Conservation (phyloP, 768 basidiomycete species). For the Galerina marginata region DNA sequence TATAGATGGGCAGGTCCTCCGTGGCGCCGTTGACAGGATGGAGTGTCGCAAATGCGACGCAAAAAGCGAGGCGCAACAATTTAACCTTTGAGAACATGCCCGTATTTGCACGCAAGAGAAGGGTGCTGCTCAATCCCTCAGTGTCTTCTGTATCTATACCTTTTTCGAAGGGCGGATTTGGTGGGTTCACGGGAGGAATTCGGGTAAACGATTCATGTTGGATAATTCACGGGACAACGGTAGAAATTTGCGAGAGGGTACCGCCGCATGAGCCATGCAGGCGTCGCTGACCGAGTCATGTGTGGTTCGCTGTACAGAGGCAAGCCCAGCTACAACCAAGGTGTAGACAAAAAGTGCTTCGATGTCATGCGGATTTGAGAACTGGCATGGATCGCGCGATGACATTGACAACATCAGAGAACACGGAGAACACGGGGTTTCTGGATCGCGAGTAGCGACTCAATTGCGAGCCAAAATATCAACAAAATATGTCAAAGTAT, state of each 20-base stretch:
- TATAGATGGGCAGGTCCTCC: slow-evolving; percentile 48
- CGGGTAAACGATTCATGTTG: slow-evolving; percentile 25
- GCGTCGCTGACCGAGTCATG: neutral
- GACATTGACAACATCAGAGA: neutral
- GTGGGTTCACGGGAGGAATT: slow-evolving; percentile 27
- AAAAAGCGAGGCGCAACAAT: slow-evolving; percentile 23
- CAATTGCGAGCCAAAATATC: neutral
- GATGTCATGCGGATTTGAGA: slow-evolving; percentile 3
- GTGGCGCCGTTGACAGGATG: slow-evolving; percentile 23
- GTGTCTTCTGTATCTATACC: slow-evolving; percentile 1
- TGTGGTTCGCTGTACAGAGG: neutral
- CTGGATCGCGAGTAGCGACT: slow-evolving; percentile 1
- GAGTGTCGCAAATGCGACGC: slow-evolving; percentile 26
- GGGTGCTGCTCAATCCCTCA: neutral
- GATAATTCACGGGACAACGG: slow-evolving; percentile 28
- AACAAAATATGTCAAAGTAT: neutral
- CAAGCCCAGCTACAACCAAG: neutral
- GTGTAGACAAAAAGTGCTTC: slow-evolving; percentile 4
- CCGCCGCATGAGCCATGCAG: too few species aligned
- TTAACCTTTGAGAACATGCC: slow-evolving; percentile 24
- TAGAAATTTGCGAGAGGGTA: neutral
- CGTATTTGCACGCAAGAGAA: slow-evolving; percentile 2
- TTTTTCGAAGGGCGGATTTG: neutral
- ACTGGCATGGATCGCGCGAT: neutral
- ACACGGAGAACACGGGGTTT: slow-evolving; percentile 2